Evolutionary conservation across 2,329 filamentous ascomycete species (phyloP).

Genomic region (Diplodia sapinea): DNA sequence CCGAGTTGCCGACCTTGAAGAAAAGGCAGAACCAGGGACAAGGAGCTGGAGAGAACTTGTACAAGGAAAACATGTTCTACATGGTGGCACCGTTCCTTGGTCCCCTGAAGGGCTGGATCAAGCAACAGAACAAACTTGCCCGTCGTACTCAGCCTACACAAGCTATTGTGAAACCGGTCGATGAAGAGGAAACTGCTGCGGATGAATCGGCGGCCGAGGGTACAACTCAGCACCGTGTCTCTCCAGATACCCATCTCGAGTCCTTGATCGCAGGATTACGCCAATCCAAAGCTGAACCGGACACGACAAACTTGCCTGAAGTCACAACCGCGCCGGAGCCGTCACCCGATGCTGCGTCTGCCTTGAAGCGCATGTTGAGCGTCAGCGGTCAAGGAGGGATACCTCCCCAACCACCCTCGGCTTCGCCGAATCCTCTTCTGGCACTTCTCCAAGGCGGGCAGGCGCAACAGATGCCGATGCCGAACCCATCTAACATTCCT

Average conservation of each 20-base stretch:
- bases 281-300: constrained; percentile 39
- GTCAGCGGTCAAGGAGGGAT: constrained; percentile 42
- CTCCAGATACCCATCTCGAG: constrained; percentile 39
- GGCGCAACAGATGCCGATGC: background rate
- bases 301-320: constrained; percentile 40
- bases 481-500: constrained; percentile 27
- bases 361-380: constrained; percentile 59
- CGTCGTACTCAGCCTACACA: constrained; percentile 49
- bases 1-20: constrained; percentile 81
- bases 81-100: constrained; percentile 95
- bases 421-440: constrained; percentile 58
- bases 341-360: constrained; percentile 54
- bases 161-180: constrained; percentile 32
- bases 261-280: constrained; percentile 41
- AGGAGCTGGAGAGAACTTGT: constrained; percentile 56
- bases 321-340: constrained; percentile 39
- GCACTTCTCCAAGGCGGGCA: constrained; percentile 58
- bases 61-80: constrained; percentile 88
- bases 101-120: constrained; percentile 86
- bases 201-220: constrained; percentile 42
- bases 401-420: background rate
- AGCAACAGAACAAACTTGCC: constrained; percentile 79
- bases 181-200: constrained; percentile 39
- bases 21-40: constrained; percentile 68
- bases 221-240: constrained; percentile 26